A percentile compares a stretch with the other conserved stretches of the same genome.
Evolutionary conservation across 805 yeast genomes (phyloP).

Genomic region (Brettanomyces custersianus): DNA sequence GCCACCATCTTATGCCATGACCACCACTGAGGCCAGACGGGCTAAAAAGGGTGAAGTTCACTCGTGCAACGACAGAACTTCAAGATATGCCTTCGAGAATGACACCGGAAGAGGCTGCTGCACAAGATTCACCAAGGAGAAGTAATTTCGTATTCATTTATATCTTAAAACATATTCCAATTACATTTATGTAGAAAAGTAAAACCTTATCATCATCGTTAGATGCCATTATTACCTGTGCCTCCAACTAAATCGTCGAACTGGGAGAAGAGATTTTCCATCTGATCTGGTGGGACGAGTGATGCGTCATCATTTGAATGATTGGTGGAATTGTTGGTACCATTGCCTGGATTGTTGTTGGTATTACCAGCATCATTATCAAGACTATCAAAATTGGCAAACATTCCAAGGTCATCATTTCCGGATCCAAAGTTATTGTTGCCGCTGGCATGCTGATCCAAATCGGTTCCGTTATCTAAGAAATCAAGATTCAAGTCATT

Average conservation of each 20-base stretch:
- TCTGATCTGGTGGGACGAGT: slow-evolving; percentile 23
- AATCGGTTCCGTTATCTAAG: slow-evolving; percentile 10
- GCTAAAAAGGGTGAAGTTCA: slow-evolving; percentile 30
- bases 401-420: slow-evolving; percentile 2
- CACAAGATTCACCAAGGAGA: slow-evolving; percentile 18
- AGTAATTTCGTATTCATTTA: not conserved
- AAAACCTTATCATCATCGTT: not conserved
- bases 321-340: not conserved
- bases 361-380: not conserved
- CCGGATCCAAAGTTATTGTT: slow-evolving; percentile 9
- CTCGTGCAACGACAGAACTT: slow-evolving; percentile 36
- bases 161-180: too few relatives aligned
- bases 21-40: slow-evolving; percentile 35
- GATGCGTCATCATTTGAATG: slow-evolving; percentile 7
- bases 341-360: slow-evolving; percentile 2
- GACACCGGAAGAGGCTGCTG: slow-evolving; percentile 24
- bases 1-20: slow-evolving; percentile 50
- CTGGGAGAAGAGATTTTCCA: slow-evolving; percentile 24
- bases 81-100: slow-evolving; percentile 41
- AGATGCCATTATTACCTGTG: slow-evolving; percentile 5
- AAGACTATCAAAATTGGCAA: slow-evolving; percentile 1
- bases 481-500: slow-evolving; percentile 21
- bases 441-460: slow-evolving; percentile 4
- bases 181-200: too few relatives aligned
- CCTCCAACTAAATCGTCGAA: slow-evolving; percentile 23